A percentile compares a stretch with the other conserved stretches of the same genome.
Conservation (phyloP, 179 eudicot species). For the Beta lomatogona region DNA sequence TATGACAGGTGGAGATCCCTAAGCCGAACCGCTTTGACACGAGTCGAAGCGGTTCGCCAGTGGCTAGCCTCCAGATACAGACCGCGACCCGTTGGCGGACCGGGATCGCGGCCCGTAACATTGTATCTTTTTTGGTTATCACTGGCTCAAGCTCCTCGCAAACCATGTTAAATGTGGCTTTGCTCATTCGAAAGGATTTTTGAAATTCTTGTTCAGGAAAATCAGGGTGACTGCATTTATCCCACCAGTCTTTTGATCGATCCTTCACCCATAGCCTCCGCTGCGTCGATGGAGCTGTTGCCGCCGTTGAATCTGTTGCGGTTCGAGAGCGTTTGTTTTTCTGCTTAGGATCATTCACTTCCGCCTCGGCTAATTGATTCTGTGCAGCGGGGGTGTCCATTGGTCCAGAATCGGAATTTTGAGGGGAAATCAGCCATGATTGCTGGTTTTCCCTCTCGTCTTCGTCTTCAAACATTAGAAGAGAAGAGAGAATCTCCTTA, state of each 20-base stretch:
- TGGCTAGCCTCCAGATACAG: conserved; percentile 68
- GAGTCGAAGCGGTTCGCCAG: conserved; percentile 67
- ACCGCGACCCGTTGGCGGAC: conserved; percentile 83
- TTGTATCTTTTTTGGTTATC: conserved; percentile 56
- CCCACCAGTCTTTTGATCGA: conserved; percentile 90
- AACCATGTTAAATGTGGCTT: conserved; percentile 53
- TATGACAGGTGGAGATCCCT: conserved; percentile 77
- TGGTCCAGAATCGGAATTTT: no score
- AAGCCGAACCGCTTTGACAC: conserved; percentile 64
- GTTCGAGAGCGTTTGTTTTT: conserved; percentile 20
- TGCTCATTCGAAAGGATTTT: conserved; percentile 57
- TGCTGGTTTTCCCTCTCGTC: neutral
- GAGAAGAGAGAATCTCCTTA: conserved; percentile 29
- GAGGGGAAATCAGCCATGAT: no score
- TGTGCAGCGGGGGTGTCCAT: no score
- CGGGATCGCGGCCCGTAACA: conserved; percentile 62
- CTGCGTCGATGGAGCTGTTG: conserved; percentile 20
- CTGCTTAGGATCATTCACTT: neutral
- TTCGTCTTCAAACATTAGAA: conserved; percentile 27
- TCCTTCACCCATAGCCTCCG: conserved; percentile 79
- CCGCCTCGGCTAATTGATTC: no score
- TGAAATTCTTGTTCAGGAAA: conserved; percentile 60
- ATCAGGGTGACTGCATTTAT: conserved; percentile 56
- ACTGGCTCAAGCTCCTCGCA: conserved; percentile 54
- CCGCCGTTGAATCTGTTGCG: neutral